Conservation (phyloP, 2,329 filamentous ascomycete species). For the Ophiostoma angusticollis region DNA sequence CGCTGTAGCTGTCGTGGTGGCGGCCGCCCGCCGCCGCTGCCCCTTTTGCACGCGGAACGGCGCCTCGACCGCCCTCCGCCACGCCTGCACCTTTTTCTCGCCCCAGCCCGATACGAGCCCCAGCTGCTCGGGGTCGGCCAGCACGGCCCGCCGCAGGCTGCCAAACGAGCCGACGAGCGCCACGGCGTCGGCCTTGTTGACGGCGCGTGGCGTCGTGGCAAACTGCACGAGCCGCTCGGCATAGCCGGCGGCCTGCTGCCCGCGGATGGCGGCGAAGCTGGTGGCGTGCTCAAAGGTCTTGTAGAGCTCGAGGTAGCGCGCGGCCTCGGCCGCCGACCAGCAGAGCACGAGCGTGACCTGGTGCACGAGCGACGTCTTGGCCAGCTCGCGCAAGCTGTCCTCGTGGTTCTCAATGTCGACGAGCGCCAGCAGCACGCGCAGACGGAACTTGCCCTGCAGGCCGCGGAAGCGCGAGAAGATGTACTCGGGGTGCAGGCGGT, state of each 20-base stretch:
- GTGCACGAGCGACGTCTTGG: constrained; percentile 85
- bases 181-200: constrained; percentile 92
- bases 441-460: constrained; percentile 71
- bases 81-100: constrained; percentile 82
- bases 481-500: constrained; percentile 93
- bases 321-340: constrained; percentile 90
- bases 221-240: constrained; percentile 84
- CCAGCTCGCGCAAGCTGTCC: constrained; percentile 75
- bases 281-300: constrained; percentile 83
- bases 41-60: constrained; percentile 68
- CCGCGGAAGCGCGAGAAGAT: constrained; percentile 86
- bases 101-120: constrained; percentile 84
- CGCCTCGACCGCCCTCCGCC: constrained; percentile 70
- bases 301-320: constrained; percentile 85
- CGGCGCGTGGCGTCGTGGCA: constrained; percentile 72
- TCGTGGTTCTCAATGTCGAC: constrained; percentile 95
- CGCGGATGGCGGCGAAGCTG: constrained; percentile 63
- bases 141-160: constrained; percentile 72
- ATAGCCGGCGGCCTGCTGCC: constrained; percentile 72
- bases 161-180: constrained; percentile 86
- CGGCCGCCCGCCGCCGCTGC: constrained; percentile 33
- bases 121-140: constrained; percentile 77
- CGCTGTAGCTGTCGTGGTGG: too few relatives aligned
- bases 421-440: constrained; percentile 78
- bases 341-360: constrained; percentile 85